Evolutionary conservation across 441 rosid species (phyloP).

Genomic region (Gossypium davidsonii): DNA sequence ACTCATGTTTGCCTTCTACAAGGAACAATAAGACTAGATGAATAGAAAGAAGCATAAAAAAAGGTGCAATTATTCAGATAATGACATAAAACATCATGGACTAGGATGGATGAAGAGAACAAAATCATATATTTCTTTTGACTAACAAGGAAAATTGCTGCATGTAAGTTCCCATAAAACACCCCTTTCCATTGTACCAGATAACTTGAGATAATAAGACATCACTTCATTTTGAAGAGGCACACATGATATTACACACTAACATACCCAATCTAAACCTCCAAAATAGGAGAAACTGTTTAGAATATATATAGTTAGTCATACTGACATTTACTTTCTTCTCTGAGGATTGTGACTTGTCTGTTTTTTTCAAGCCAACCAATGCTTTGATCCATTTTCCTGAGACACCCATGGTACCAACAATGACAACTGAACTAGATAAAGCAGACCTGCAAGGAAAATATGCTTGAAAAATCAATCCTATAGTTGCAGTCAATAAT

Average conservation of each 20-base stretch:
- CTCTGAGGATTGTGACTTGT: slow-evolving; percentile 59
- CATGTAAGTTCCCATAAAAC: not conserved
- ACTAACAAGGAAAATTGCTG: not conserved
- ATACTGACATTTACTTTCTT: slow-evolving; percentile 58
- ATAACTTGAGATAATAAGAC: not conserved
- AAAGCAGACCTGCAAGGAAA: slow-evolving; percentile 25
- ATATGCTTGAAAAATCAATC: slow-evolving; percentile 11
- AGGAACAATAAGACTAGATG: not conserved
- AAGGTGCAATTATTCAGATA: not conserved
- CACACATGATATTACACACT: not conserved
- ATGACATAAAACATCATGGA: not conserved
- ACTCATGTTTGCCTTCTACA: slow-evolving; percentile 4
- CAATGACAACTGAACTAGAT: slow-evolving; percentile 15
- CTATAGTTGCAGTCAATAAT: not conserved
- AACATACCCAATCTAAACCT: not conserved
- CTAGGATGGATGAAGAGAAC: not conserved
- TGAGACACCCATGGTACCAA: slow-evolving; percentile 65
- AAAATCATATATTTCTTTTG: not conserved
- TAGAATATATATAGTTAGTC: not conserved
- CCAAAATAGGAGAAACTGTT: not conserved
- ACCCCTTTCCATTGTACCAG: not conserved
- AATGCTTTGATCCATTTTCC: slow-evolving; percentile 94
- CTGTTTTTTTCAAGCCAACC: slow-evolving; percentile 74
- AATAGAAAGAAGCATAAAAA: not conserved
- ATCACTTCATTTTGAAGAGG: slow-evolving; percentile 1